Conservation (phyloP, 2,329 filamentous ascomycete genomes). For the Leptographium procerum region DNA sequence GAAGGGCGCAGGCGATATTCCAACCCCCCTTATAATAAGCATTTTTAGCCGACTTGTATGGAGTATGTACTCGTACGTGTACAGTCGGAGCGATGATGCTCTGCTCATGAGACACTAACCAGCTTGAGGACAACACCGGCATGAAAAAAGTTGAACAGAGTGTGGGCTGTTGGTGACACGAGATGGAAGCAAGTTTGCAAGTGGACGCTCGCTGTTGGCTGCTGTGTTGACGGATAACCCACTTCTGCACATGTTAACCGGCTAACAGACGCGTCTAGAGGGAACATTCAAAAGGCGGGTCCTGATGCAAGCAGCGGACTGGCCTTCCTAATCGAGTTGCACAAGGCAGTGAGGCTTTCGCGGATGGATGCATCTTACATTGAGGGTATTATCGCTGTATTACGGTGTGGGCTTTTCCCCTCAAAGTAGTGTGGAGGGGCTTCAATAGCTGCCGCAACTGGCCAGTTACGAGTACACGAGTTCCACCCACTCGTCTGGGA, state of each 20-base stretch:
- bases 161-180: background rate
- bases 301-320: background rate
- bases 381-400: background rate
- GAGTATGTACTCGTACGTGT: too few species aligned
- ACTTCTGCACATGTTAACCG: background rate
- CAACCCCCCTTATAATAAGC: too few species aligned
- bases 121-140: background rate
- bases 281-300: background rate
- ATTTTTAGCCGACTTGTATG: too few species aligned
- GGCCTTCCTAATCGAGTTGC: background rate
- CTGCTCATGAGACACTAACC: background rate
- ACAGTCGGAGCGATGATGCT: too few species aligned
- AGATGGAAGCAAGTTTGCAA: background rate
- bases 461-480: too few species aligned
- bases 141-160: background rate
- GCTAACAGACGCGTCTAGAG: background rate
- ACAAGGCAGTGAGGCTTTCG: background rate
- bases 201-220: background rate
- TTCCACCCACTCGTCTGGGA: too few species aligned
- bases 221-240: background rate
- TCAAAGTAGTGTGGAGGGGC: too few species aligned
- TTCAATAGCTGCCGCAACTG: background rate
- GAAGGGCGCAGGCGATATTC: too few species aligned
- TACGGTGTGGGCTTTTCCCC: background rate
- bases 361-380: background rate